Conservation (phyloP, 108 stramenopile species). For the Schizochytrium sp. region DNA sequence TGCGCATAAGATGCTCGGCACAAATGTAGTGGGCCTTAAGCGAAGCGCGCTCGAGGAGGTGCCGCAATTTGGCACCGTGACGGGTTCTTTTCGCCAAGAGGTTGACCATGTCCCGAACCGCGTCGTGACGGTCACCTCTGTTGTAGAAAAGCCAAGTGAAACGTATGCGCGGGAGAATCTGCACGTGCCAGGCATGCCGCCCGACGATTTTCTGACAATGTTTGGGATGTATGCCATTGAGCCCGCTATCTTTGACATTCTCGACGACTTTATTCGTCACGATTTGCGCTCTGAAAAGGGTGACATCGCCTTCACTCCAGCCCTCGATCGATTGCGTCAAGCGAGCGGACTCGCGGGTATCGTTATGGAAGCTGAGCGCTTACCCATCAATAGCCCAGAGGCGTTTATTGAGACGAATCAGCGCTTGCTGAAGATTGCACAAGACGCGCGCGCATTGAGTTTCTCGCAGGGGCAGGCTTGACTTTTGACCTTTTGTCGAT, state of each 20-base stretch:
- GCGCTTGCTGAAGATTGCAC: not conserved
- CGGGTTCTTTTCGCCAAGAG: not conserved
- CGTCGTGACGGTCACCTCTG: not conserved
- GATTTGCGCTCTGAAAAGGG: not conserved
- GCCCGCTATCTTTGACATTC: not conserved
- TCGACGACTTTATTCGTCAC: not conserved
- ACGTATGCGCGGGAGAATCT: not conserved
- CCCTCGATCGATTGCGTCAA: not conserved
- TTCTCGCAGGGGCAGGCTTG: no score
- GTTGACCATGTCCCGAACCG: not conserved
- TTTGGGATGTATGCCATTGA: constrained; percentile 23
- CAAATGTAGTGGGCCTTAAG: not conserved
- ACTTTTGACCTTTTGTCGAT: no score
- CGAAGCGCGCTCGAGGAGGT: not conserved
- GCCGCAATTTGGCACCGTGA: not conserved
- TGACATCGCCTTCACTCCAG: not conserved
- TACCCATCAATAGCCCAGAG: not conserved
- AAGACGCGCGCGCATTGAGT: not conserved
- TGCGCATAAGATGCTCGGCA: not conserved
- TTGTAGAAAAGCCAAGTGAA: not conserved
- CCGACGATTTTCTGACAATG: not conserved
- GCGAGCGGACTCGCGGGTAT: not conserved
- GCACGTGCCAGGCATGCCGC: not conserved
- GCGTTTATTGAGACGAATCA: not conserved
- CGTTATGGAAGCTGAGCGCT: not conserved